Evolutionary conservation across 257 asterid genomes (phyloP), one percentile per base, ranked within the genome.

Genomic region (Solanum medicagineum): DNA sequence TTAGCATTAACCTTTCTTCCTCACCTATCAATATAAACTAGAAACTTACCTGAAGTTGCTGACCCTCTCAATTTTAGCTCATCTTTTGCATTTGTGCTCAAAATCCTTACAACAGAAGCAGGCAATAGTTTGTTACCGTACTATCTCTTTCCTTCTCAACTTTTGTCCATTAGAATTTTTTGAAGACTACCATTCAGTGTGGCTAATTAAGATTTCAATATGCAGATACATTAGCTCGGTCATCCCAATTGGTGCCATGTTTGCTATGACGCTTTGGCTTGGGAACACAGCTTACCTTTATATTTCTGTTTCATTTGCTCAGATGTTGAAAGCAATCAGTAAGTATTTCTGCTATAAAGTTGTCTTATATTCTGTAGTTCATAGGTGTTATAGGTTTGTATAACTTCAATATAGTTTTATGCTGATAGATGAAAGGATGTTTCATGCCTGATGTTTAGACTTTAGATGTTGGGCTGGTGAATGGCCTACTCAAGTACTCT

Each of bases 201-300:
- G 1, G 13, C 44, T 44, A 85, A 26, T 16, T 26, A 80, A 74
- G 66, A 85, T 87, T 60, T 90, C 82, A 53, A 54, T 77, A 44
- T 42, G 49, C 95, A 96, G 99, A 91, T 96, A 96, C 86, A 84
- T 94, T 54, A 85, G 93, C 20, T 96, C 98, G 4, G 99, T 96
- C 56, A 85, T 96, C 84, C 99, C 99, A 66, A 96, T 96, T 89
- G 98, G 98, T 57, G 98, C 98, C 29, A 96, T 95, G 98, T 96
- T 96, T 87, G 98, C 99, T 59, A 92, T 96, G 98, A 96, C 99
- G n/a, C 98, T 96, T 81, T 96, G 99, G 99, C 97, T 96, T 10
- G 98, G 99, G 87, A 96, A 96, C 93, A 96, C 99, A 26, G 99
- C 99, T 84, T 96, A 96, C 93, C 98, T 96, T 86, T 95, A 95